phyloP scores from a whole-genome alignment of 2,329 filamentous ascomycete genomes.

The Xylaria arbuscula region DNA sequence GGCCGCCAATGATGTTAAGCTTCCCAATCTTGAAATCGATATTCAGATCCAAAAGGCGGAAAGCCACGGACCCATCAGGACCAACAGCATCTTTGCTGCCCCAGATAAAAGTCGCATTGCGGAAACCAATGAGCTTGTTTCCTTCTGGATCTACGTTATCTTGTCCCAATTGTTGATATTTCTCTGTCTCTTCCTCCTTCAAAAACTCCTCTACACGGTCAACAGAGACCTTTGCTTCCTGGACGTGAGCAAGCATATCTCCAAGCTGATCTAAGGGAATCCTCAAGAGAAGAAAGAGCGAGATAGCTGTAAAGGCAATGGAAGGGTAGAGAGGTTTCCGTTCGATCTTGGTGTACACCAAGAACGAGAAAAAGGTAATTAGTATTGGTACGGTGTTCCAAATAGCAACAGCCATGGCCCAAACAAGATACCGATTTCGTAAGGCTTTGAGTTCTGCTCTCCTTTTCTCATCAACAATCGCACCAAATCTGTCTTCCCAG shows the following conservation, averaged over 20 bases:
- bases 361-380: slow-evolving; percentile 96
- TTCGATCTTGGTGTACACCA: slow-evolving; percentile 91
- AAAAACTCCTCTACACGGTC: slow-evolving; percentile 97
- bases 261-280: slow-evolving; percentile 95
- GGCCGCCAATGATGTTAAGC: slow-evolving; percentile 91
- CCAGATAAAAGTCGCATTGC: slow-evolving; percentile 89
- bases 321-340: slow-evolving; percentile 90
- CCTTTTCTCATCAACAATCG: slow-evolving; percentile 89
- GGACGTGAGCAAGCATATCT: slow-evolving; percentile 98
- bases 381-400: slow-evolving; percentile 97
- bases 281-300: slow-evolving; percentile 91
- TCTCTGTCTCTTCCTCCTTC: slow-evolving; percentile 93
- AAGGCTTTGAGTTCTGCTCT: slow-evolving; percentile 80
- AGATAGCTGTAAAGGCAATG: slow-evolving; percentile 94
- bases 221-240: slow-evolving; percentile 96
- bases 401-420: slow-evolving; percentile 89
- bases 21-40: slow-evolving; percentile 85
- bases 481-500: slow-evolving; percentile 92
- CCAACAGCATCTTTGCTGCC: slow-evolving; percentile 73
- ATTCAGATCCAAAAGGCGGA: slow-evolving; percentile 85
- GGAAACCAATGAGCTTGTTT: slow-evolving; percentile 83
- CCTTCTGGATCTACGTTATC: slow-evolving; percentile 76
- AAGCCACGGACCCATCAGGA: slow-evolving; percentile 76
- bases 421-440: slow-evolving; percentile 86
- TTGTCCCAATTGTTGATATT: slow-evolving; percentile 84